phyloP scores from a whole-genome alignment of 75 land plant species.

The Sequoia sempervirens region DNA sequence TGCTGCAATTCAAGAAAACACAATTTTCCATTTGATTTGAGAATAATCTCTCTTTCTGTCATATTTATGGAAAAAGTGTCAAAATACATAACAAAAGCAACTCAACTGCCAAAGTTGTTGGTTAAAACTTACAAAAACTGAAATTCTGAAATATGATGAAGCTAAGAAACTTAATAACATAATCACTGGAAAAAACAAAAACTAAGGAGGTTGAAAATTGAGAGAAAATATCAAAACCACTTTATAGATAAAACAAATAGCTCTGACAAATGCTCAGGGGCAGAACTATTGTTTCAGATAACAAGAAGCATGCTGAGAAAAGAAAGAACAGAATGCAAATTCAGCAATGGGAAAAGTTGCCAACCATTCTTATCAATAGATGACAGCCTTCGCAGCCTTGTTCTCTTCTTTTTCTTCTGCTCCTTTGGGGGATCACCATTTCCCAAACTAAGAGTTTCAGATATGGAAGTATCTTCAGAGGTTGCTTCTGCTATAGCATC shows the following conservation, averaged over 20 bases:
- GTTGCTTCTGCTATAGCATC: conserved; percentile 5
- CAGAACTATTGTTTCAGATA: neutral
- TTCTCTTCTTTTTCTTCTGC: conserved; percentile 10
- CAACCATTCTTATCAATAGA: conserved; percentile 8
- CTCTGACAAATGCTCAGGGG: neutral
- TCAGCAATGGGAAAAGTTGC: neutral
- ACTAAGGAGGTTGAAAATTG: neutral
- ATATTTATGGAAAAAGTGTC: neutral
- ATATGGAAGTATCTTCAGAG: conserved; percentile 2
- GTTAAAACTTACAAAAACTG: neutral
- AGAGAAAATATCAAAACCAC: neutral
- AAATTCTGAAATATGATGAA: neutral
- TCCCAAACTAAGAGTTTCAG: neutral
- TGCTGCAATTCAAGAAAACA: neutral
- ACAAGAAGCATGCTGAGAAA: neutral
- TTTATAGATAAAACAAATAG: neutral
- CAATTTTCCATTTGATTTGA: neutral
- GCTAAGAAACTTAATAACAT: neutral
- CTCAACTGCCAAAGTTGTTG: neutral
- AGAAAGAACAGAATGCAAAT: neutral
- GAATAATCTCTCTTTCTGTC: neutral
- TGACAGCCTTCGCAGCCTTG: neutral
- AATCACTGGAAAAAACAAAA: neutral
- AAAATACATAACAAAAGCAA: neutral
- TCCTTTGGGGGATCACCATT: neutral